Base-by-base conservation (phyloP, 2,329 filamentous ascomycete species). In the Chaetomium globosum region DNA sequence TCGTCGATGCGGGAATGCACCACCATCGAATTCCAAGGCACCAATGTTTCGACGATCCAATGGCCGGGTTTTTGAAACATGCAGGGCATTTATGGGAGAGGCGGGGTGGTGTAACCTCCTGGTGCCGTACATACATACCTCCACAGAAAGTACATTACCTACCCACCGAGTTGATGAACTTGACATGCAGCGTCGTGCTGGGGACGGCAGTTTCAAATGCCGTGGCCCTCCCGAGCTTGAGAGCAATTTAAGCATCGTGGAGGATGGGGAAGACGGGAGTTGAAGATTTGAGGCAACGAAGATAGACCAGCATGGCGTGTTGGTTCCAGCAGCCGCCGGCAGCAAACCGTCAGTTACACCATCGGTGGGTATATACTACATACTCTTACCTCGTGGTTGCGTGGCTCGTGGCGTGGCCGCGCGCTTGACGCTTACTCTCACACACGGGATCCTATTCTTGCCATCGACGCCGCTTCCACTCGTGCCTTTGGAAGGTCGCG, bases 41-140 rank as follows among this genome's bases (percentile, higher is more conserved):
- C 23, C 30, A 6, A 28, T 30, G 23, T 36, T 39, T 36, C n/a
- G 53, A 23, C n/a, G 31, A 36, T 56, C 31, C n/a, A 36, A 23
- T 10, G 55, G 21, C 30, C n/a, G 51, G 59, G 54, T 21, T 43
- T 65, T 43, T 65, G 63, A 65, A 61, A 65, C 63, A 58, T 65
- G 39, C 56, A 49, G 16, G 61, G 33, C 30, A 36, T 21, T 65
- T 52, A 6, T 26, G 43, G 43, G 53, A 46, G 53, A 57, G 52
- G 52, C 52, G 46, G 62, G 30, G 58, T 52, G 56, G 56, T 61
- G 64, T 62, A 59, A 59, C 59, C 54, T 39, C n/a, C 13, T 9
- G 16, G 58, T 26, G 48, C 52, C 23, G 52, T 52, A 39, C 39
- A 43, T 43, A 7, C 1, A 16, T 43, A 43, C 16, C 19, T n/a